Conservation (phyloP, 257 asterid species). For the Scutellaria galericulata region DNA sequence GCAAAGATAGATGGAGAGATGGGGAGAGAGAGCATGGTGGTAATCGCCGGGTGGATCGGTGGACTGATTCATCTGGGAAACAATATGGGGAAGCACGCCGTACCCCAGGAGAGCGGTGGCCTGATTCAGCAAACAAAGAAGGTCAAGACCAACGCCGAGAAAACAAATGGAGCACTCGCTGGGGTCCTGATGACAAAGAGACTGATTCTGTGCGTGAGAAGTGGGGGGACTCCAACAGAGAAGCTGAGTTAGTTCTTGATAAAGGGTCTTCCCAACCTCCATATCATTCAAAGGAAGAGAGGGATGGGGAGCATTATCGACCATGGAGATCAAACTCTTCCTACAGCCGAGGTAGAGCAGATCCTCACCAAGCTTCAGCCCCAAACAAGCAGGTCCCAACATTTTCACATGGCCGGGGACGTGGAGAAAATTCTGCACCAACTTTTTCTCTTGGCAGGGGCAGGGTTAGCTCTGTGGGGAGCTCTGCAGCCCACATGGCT, state of each 20-base stretch:
- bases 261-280: constrained; percentile 56
- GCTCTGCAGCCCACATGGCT: constrained; percentile 45
- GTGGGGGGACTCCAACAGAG: constrained; percentile 73
- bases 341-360: constrained; percentile 77
- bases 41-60: constrained; percentile 69
- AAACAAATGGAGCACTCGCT: constrained; percentile 92
- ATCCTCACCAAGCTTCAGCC: constrained; percentile 58
- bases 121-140: constrained; percentile 77
- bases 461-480: constrained; percentile 53
- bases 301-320: constrained; percentile 75
- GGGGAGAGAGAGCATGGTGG: constrained; percentile 76
- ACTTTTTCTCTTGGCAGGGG: constrained; percentile 72
- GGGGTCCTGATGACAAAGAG: constrained; percentile 90
- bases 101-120: constrained; percentile 70
- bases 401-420: constrained; percentile 80
- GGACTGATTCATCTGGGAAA: constrained; percentile 77
- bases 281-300: constrained; percentile 77
- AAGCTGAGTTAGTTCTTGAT: constrained; percentile 58
- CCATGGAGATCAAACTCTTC: constrained; percentile 82
- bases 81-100: constrained; percentile 78
- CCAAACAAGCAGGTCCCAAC: constrained; percentile 64
- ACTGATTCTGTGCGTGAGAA: constrained; percentile 60
- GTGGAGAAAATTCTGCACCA: constrained; percentile 61
- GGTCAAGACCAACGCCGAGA: constrained; percentile 86
- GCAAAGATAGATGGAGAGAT: constrained; percentile 92